These are phyloP conservation scores for Petrea volubilis DNA, from an alignment of 257 asterid genomes.

Conservation along the genomic window DNA sequence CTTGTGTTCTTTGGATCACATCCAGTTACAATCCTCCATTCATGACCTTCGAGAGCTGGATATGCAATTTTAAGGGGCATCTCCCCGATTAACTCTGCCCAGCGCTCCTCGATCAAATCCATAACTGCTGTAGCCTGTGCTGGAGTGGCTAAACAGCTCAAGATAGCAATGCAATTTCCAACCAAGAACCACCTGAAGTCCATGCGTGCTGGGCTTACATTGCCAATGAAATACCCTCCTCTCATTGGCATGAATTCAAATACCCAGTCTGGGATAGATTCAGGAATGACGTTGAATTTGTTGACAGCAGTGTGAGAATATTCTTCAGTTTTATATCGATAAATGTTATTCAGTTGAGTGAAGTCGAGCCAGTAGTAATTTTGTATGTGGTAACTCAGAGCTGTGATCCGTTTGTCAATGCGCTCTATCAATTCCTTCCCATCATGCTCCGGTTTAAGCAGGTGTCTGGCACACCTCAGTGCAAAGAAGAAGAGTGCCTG, in stretches of 20 bases:
- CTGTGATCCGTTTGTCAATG: slow-evolving; percentile 59
- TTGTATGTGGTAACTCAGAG: slow-evolving; percentile 57
- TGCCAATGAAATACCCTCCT: slow-evolving; percentile 65
- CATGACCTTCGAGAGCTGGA: slow-evolving; percentile 64
- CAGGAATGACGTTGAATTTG: slow-evolving; percentile 64
- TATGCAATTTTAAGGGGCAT: slow-evolving; percentile 59
- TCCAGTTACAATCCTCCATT: slow-evolving; percentile 58
- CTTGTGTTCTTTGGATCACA: slow-evolving; percentile 67
- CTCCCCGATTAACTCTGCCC: slow-evolving; percentile 57
- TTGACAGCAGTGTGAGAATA: slow-evolving; percentile 70
- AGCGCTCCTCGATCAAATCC: slow-evolving; percentile 65
- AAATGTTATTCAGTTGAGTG: slow-evolving; percentile 62
- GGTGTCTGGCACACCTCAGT: slow-evolving; percentile 55
- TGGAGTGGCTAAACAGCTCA: slow-evolving; percentile 58
- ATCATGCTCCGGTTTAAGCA: slow-evolving; percentile 60
- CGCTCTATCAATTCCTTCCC: slow-evolving; percentile 56
- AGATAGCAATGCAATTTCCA: slow-evolving; percentile 61
- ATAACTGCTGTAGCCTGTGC: slow-evolving; percentile 54
- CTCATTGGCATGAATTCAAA: slow-evolving; percentile 61
- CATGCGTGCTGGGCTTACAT: slow-evolving; percentile 66
- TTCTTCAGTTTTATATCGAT: slow-evolving; percentile 67
- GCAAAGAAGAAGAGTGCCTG: slow-evolving; percentile 74
- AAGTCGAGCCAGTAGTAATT: slow-evolving; percentile 70
- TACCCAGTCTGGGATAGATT: slow-evolving; percentile 62
- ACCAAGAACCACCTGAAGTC: slow-evolving; percentile 63